These are phyloP conservation scores for Ramaria rubella DNA, from an alignment of 768 basidiomycete species.

Conservation along the genomic window DNA sequence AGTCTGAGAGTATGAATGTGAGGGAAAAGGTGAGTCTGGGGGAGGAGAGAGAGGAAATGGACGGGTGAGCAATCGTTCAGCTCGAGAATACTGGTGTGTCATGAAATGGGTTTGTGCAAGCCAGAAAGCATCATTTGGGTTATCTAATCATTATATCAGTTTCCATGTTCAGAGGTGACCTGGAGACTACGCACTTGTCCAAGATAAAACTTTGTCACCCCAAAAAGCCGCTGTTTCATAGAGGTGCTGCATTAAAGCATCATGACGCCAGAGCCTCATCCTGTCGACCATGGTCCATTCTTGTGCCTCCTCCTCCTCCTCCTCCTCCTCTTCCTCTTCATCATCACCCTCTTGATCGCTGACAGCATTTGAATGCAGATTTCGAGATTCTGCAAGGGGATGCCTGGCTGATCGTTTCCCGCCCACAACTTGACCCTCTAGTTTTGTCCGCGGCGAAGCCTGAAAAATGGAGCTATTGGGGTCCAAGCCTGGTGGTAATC, in stretches of 20 bases:
- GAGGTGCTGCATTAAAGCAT: slow-evolving; percentile 96
- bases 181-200: slow-evolving; percentile 66
- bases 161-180: not conserved
- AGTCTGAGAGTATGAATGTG: slow-evolving; percentile 21
- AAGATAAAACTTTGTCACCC: slow-evolving; percentile 94
- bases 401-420: slow-evolving; percentile 33
- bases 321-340: slow-evolving; percentile 51
- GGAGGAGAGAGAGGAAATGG: slow-evolving; percentile 61
- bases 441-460: slow-evolving; percentile 58
- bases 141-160: slow-evolving; percentile 42
- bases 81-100: slow-evolving; percentile 91
- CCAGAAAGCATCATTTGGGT: slow-evolving; percentile 99
- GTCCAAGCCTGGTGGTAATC: slow-evolving; percentile 37
- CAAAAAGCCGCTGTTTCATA: slow-evolving; percentile 97
- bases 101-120: slow-evolving; percentile 96
- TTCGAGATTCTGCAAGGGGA: slow-evolving; percentile 65
- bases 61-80: slow-evolving; percentile 84
- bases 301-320: slow-evolving; percentile 16
- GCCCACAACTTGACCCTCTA: slow-evolving; percentile 25
- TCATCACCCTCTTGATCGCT: slow-evolving; percentile 54
- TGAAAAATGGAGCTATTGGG: slow-evolving; percentile 75
- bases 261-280: slow-evolving; percentile 95
- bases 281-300: slow-evolving; percentile 90
- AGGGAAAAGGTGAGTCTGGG: slow-evolving; percentile 18
- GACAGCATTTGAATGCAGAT: slow-evolving; percentile 42